Conservation (phyloP, 1,284 basidiomycete species). For the Pyrrhoderma lamaoense region DNA sequence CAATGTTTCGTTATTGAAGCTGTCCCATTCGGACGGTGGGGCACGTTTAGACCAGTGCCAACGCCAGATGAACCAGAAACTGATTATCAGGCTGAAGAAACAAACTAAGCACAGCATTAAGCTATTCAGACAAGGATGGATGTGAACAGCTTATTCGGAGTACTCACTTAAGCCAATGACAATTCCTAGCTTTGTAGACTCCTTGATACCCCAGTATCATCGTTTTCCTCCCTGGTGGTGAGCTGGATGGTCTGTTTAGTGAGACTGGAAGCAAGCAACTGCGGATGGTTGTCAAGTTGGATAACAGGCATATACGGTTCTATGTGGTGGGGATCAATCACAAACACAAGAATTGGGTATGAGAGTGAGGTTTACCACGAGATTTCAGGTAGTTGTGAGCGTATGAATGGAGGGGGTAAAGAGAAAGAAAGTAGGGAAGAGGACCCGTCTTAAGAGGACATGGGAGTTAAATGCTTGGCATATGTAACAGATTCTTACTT, state of each 20-base stretch:
- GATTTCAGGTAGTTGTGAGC: no score
- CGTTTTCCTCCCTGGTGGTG: constrained; percentile 1
- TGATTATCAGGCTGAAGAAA: constrained; percentile 24
- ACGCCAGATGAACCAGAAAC: constrained; percentile 27
- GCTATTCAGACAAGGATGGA: neutral
- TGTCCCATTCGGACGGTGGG: constrained; percentile 5
- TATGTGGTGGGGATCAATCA: neutral
- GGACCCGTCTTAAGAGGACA: no score
- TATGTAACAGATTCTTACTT: no score
- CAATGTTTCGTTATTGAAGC: constrained; percentile 4
- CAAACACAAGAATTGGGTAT: no score
- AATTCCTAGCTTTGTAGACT: constrained; percentile 14
- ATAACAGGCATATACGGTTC: neutral
- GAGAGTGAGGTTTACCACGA: no score
- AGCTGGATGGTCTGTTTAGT: constrained; percentile 1
- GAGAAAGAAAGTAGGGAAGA: no score
- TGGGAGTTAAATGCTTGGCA: no score
- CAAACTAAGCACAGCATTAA: constrained; percentile 21
- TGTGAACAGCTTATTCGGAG: neutral
- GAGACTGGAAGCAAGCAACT: neutral
- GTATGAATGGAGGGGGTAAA: no score
- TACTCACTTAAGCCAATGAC: constrained; percentile 15
- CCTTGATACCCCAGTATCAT: constrained; percentile 11
- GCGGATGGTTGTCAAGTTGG: neutral
- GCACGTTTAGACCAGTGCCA: neutral